Conservation (phyloP, 345 rosid species). For the Gossypium australe region DNA sequence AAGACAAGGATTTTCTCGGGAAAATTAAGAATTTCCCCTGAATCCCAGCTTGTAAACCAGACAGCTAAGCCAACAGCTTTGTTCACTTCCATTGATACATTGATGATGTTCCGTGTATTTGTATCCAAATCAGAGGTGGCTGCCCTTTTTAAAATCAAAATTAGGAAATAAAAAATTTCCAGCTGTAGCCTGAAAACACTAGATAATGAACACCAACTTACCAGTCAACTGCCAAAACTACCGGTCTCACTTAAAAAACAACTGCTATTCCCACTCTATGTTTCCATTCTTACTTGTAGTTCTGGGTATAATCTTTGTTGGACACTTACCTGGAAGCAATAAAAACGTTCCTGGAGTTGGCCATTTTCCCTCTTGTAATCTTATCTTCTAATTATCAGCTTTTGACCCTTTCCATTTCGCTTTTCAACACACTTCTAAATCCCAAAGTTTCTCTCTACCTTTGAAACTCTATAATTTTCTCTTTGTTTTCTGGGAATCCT, state of each 20-base stretch:
- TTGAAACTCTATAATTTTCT: background rate
- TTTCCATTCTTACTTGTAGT: background rate
- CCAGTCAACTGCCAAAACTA: constrained; percentile 30
- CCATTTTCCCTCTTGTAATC: background rate
- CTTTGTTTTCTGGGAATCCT: background rate
- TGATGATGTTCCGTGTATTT: background rate
- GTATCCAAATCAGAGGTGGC: background rate
- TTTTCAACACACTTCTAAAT: constrained; percentile 2
- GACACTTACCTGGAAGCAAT: constrained; percentile 5
- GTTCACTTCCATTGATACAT: background rate
- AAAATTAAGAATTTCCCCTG: background rate
- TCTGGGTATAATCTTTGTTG: background rate
- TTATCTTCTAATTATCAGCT: background rate
- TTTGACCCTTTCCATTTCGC: background rate
- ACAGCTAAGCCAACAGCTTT: background rate
- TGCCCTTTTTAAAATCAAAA: background rate
- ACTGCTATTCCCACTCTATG: constrained; percentile 1
- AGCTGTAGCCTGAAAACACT: too few relatives aligned
- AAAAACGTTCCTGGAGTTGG: background rate
- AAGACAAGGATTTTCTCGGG: background rate
- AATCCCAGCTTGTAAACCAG: background rate
- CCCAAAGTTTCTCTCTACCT: background rate
- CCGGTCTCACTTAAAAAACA: constrained; percentile 18
- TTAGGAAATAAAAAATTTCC: too few relatives aligned
- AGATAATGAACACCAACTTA: constrained; percentile 18